Percentiles rank a stretch among this genome's conserved stretches.
Conservation (phyloP, 192 early-diverging fungal genomes). For the Coemansia brasiliensis region DNA sequence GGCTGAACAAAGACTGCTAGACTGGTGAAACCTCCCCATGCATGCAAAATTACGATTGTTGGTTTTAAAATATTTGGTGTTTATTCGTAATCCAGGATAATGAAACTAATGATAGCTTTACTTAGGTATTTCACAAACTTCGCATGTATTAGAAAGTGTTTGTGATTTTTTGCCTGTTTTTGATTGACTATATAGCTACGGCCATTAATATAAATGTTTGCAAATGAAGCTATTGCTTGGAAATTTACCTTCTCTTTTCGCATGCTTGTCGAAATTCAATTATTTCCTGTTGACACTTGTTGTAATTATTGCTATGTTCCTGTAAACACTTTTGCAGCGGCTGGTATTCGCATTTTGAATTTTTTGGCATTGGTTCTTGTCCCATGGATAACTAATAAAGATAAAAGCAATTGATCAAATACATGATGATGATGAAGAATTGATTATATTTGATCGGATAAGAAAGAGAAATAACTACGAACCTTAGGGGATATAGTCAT, state of each 20-base stretch:
- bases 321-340: slow-evolving; percentile 61
- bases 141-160: background rate
- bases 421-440: no score
- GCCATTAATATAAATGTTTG: background rate
- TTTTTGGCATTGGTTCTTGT: background rate
- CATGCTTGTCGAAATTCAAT: slow-evolving; percentile 62
- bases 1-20: background rate
- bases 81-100: background rate
- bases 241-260: slow-evolving; percentile 50
- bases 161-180: background rate
- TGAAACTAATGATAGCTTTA: background rate
- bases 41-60: background rate
- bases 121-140: background rate
- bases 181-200: background rate
- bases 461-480: no score
- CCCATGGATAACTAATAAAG: background rate
- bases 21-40: background rate
- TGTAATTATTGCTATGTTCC: slow-evolving; percentile 59
- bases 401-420: no score
- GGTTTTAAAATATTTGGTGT: background rate
- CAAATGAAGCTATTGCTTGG: background rate
- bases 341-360: slow-evolving; percentile 55
- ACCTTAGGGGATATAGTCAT: no score
- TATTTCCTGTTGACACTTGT: slow-evolving; percentile 65
- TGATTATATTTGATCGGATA: no score